Conservation (phyloP, 1,139 yeast species). For the Candida buenavistaensis region DNA sequence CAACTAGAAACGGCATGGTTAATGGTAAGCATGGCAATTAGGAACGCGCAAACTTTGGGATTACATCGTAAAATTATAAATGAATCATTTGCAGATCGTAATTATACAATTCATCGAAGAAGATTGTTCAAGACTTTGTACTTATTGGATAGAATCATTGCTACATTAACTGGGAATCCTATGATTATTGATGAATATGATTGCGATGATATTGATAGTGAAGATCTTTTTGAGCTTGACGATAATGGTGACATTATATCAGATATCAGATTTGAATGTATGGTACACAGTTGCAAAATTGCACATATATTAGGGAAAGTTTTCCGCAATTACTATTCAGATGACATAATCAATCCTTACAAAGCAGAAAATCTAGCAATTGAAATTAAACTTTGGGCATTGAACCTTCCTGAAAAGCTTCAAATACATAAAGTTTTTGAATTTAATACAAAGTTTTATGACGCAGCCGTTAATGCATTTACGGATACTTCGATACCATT, state of each 20-base stretch:
- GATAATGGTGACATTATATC: slow-evolving; percentile 7
- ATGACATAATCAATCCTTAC: slow-evolving; percentile 31
- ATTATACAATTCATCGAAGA: slow-evolving; percentile 23
- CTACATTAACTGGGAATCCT: slow-evolving; percentile 42
- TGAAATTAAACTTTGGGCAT: slow-evolving; percentile 36
- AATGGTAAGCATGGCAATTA: slow-evolving; percentile 14
- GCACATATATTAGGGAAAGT: slow-evolving; percentile 29
- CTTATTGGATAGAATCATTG: slow-evolving; percentile 40
- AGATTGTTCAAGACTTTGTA: slow-evolving; percentile 39
- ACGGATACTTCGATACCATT: slow-evolving; percentile 19
- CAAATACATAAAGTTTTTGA: slow-evolving; percentile 21
- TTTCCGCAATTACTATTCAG: slow-evolving; percentile 21
- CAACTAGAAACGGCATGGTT: slow-evolving; percentile 43
- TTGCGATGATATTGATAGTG: slow-evolving; percentile 35
- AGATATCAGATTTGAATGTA: slow-evolving; percentile 7
- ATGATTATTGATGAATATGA: slow-evolving; percentile 38
- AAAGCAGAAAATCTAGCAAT: slow-evolving; percentile 36
- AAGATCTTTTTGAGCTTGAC: slow-evolving; percentile 12
- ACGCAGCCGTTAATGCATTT: slow-evolving; percentile 6
- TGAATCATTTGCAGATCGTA: slow-evolving; percentile 14
- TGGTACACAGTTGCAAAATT: slow-evolving; percentile 12
- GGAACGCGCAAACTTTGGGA: slow-evolving; percentile 17
- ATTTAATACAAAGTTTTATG: slow-evolving; percentile 13
- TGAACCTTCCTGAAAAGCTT: slow-evolving; percentile 25
- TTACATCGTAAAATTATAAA: slow-evolving; percentile 15